Conservation (phyloP, 2,329 filamentous ascomycete species). For the Nothophoma quercina region DNA sequence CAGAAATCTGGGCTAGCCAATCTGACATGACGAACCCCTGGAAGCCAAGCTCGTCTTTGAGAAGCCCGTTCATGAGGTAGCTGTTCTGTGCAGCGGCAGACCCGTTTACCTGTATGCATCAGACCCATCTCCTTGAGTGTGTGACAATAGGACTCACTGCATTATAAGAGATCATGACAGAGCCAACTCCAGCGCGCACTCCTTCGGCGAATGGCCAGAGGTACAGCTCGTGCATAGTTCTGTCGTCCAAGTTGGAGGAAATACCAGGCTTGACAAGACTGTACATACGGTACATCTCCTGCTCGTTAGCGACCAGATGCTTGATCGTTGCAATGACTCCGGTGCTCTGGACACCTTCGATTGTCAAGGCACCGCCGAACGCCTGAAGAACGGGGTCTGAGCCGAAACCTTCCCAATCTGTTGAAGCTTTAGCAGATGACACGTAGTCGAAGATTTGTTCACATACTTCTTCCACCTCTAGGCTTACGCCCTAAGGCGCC, state of each 20-base stretch:
- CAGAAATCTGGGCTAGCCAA: constrained; percentile 85
- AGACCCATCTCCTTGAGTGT: too few relatives aligned
- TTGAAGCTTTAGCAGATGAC: constrained; percentile 1
- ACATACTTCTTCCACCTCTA: constrained; percentile 66
- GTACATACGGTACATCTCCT: constrained; percentile 62
- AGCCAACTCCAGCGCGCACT: constrained; percentile 76
- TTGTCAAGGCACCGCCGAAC: constrained; percentile 77
- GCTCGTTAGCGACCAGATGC: constrained; percentile 79
- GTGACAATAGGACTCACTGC: too few relatives aligned
- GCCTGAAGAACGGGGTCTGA: constrained; percentile 75
- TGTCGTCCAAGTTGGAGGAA: constrained; percentile 73
- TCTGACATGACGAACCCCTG: constrained; percentile 90
- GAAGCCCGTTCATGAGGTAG: constrained; percentile 80
- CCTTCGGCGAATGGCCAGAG: constrained; percentile 86
- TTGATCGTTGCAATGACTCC: constrained; percentile 77
- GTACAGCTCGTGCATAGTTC: constrained; percentile 80
- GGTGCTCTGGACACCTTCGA: constrained; percentile 74
- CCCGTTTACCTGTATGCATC: constrained; percentile 50
- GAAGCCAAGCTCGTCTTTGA: constrained; percentile 88
- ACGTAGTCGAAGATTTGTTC: neutral
- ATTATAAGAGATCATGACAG: constrained; percentile 83
- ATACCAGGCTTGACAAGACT: constrained; percentile 46
- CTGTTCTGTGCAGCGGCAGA: constrained; percentile 74
- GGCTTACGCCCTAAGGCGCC: constrained; percentile 72
- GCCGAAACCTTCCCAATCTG: constrained; percentile 75